Conservation (phyloP, 805 yeast species). For the Candida dajiaensis region DNA sequence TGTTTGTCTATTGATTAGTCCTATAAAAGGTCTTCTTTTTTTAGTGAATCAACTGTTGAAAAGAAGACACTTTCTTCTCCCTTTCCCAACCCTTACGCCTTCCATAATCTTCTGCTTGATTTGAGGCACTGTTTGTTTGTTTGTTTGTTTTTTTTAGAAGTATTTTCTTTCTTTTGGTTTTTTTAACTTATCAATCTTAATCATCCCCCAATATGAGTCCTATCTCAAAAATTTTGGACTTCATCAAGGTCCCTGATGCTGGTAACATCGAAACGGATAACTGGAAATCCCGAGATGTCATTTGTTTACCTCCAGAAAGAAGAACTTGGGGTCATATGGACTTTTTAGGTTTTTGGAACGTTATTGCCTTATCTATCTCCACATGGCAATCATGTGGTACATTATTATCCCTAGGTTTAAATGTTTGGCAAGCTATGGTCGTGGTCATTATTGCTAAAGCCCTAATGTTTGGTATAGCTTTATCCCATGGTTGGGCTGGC, state of each 20-base stretch:
- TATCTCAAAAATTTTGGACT: constrained; percentile 3
- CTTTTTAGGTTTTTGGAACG: constrained; percentile 38
- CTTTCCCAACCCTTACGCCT: no score
- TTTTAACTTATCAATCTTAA: no score
- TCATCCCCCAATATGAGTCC: neutral
- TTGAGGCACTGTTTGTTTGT: no score
- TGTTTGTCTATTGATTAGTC: no score
- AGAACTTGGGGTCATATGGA: constrained; percentile 42
- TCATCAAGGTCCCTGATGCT: constrained; percentile 18
- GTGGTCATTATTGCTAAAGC: constrained; percentile 35
- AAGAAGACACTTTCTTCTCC: no score
- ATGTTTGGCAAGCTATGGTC: constrained; percentile 39
- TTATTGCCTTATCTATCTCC: constrained; percentile 32
- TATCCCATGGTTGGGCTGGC: constrained; percentile 42
- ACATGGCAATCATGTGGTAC: constrained; percentile 40
- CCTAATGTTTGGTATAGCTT: constrained; percentile 34
- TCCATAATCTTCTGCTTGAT: no score
- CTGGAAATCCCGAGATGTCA: constrained; percentile 35
- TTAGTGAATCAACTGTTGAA: no score
- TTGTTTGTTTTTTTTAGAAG: neutral
- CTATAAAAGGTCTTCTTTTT: no score
- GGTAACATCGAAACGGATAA: constrained; percentile 15
- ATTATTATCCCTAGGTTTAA: constrained; percentile 36
- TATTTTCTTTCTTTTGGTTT: no score
- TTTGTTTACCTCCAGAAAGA: constrained; percentile 38